phyloP scores from a whole-genome alignment of 768 basidiomycete species.

The Steccherinum ochraceum region DNA sequence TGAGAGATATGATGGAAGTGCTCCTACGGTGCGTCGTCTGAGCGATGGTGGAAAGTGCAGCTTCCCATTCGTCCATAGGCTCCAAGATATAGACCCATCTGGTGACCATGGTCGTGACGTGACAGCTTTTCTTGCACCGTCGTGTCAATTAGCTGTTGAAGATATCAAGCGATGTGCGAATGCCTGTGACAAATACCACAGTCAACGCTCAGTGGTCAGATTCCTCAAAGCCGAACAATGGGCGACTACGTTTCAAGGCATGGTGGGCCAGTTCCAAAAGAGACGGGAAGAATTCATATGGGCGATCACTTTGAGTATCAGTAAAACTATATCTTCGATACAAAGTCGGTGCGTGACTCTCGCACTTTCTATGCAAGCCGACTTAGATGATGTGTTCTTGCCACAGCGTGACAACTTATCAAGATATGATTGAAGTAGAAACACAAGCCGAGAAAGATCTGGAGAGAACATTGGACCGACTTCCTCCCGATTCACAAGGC shows the following conservation, averaged over 20 bases:
- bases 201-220: conserved; percentile 36
- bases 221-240: conserved; percentile 28
- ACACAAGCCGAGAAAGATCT: too few relatives aligned
- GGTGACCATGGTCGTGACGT: conserved; percentile 31
- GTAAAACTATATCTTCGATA: too few relatives aligned
- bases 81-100: conserved; percentile 2
- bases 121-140: conserved; percentile 21
- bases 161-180: conserved; percentile 39
- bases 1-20: conserved; percentile 43
- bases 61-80: background rate
- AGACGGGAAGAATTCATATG: too few relatives aligned
- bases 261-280: conserved; percentile 27
- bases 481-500: too few relatives aligned
- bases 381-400: too few relatives aligned
- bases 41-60: too few relatives aligned
- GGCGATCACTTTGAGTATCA: too few relatives aligned
- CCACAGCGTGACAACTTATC: too few relatives aligned
- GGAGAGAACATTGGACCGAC: too few relatives aligned
- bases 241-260: conserved; percentile 31
- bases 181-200: conserved; percentile 36
- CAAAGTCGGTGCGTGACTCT: too few relatives aligned
- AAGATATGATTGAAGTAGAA: too few relatives aligned
- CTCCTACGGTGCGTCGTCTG: conserved; percentile 33
- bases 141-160: conserved; percentile 25
- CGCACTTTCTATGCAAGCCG: too few relatives aligned